phyloP scores from a whole-genome alignment of 768 basidiomycete species.

The Trametes gibbosa region DNA sequence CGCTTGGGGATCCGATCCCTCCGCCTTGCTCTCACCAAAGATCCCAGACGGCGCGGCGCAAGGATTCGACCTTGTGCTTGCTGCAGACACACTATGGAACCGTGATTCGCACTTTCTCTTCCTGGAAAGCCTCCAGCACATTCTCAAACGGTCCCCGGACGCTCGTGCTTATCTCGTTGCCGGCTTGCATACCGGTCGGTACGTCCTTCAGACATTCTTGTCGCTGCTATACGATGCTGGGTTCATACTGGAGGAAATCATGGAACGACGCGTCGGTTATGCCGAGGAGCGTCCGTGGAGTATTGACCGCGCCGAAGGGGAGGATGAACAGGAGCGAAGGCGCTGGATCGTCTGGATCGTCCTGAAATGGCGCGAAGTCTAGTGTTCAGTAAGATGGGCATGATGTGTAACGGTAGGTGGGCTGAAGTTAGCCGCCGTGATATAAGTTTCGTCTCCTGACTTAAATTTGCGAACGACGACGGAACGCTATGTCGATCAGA shows the following conservation, averaged over 20 bases:
- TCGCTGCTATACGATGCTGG: constrained; percentile 36
- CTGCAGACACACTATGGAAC: constrained; percentile 81
- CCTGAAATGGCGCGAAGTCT: constrained; percentile 20
- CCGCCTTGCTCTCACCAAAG: constrained; percentile 26
- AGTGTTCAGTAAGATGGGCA: neutral
- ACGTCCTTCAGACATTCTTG: constrained; percentile 65
- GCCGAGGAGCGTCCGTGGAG: constrained; percentile 46
- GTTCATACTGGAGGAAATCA: constrained; percentile 43
- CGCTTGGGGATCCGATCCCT: constrained; percentile 61
- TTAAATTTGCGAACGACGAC: neutral
- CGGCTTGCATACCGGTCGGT: constrained; percentile 74
- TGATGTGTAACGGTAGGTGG: neutral
- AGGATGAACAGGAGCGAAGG: constrained; percentile 67
- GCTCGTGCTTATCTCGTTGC: constrained; percentile 66
- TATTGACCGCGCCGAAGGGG: constrained; percentile 46
- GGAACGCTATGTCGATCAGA: neutral
- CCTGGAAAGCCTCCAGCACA: constrained; percentile 47
- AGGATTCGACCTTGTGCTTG: constrained; percentile 63
- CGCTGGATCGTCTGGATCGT: constrained; percentile 70
- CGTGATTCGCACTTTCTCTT: constrained; percentile 54
- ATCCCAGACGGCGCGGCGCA: neutral
- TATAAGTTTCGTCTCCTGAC: neutral
- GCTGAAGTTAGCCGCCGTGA: neutral
- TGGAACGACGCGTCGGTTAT: constrained; percentile 49
- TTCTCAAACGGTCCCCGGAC: constrained; percentile 40